Conservation (phyloP, 2,329 filamentous ascomycete species). For the Apiospora rasikravindrae region DNA sequence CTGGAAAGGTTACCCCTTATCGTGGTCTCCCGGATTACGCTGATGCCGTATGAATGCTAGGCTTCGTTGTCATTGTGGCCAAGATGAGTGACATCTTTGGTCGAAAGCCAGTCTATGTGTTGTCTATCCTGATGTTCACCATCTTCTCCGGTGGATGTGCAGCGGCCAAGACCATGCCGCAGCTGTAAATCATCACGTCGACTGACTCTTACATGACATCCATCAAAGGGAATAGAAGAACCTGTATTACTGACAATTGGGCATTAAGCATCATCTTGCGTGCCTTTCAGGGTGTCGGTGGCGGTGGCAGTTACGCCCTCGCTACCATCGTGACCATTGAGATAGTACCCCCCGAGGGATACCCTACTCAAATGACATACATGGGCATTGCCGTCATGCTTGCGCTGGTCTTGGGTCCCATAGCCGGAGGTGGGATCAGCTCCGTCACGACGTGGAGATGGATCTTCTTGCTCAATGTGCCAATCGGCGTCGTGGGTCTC, state of each 20-base stretch:
- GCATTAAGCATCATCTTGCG: constrained; percentile 24
- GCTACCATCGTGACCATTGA: constrained; percentile 20
- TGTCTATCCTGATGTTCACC: constrained; percentile 19
- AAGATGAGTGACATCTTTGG: constrained; percentile 27
- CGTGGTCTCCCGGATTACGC: too few relatives aligned
- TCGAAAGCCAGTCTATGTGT: constrained; percentile 21
- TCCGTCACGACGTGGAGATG: constrained; percentile 2
- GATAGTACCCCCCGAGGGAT: constrained; percentile 21
- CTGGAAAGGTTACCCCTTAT: not conserved
- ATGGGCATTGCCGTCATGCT: not conserved
- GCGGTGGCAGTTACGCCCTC: constrained; percentile 25
- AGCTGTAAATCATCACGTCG: constrained; percentile 23
- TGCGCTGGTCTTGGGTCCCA: not conserved
- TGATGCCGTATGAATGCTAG: not conserved
- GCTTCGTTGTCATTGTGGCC: constrained; percentile 25
- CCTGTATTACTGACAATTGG: not conserved
- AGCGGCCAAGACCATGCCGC: constrained; percentile 23
- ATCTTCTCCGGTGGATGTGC: constrained; percentile 25
- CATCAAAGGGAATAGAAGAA: too few relatives aligned
- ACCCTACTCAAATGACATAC: not conserved
- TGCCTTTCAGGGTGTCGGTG: constrained; percentile 30
- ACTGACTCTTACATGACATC: too few relatives aligned
- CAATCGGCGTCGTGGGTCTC: not conserved
- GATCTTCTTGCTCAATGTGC: not conserved
- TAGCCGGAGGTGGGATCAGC: not conserved